phyloP scores from a whole-genome alignment of 495 filamentous ascomycete genomes.

The Penicillium arizonense region DNA sequence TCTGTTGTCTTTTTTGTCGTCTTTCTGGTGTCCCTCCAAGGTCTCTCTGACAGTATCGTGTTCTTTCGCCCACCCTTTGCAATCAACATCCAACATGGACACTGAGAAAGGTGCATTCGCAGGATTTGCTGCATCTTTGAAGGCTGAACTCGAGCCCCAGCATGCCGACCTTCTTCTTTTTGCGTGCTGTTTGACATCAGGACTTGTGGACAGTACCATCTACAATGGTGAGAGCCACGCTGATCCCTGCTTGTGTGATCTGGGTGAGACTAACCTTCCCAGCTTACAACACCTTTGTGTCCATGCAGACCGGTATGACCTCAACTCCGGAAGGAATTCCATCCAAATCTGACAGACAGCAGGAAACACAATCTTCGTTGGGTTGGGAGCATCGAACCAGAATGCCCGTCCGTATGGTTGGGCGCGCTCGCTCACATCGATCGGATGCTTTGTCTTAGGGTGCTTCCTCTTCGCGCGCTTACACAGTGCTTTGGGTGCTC shows the following conservation, averaged over 20 bases:
- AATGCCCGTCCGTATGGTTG: slow-evolving; percentile 51
- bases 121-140: slow-evolving; percentile 21
- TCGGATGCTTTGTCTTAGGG: slow-evolving; percentile 51
- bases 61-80: neutral
- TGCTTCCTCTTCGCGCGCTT: slow-evolving; percentile 44
- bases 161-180: slow-evolving; percentile 44
- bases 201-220: slow-evolving; percentile 50
- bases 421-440: slow-evolving; percentile 56
- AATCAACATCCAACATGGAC: neutral
- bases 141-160: slow-evolving; percentile 31
- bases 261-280: slow-evolving; percentile 4
- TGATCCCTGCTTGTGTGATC: too few relatives aligned
- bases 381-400: slow-evolving; percentile 56
- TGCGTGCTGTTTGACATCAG: slow-evolving; percentile 48
- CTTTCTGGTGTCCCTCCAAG: neutral
- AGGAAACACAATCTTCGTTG: slow-evolving; percentile 64
- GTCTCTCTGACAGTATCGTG: neutral
- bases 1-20: neutral
- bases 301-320: slow-evolving; percentile 51
- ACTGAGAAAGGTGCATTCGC: slow-evolving; percentile 2
- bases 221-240: slow-evolving; percentile 35
- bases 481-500: slow-evolving; percentile 26
- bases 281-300: slow-evolving; percentile 55
- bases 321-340: neutral
- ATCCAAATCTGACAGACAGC: neutral